These are phyloP conservation scores for Diplodia sapinea DNA, from an alignment of 2,329 filamentous ascomycete species.

Conservation along the genomic window DNA sequence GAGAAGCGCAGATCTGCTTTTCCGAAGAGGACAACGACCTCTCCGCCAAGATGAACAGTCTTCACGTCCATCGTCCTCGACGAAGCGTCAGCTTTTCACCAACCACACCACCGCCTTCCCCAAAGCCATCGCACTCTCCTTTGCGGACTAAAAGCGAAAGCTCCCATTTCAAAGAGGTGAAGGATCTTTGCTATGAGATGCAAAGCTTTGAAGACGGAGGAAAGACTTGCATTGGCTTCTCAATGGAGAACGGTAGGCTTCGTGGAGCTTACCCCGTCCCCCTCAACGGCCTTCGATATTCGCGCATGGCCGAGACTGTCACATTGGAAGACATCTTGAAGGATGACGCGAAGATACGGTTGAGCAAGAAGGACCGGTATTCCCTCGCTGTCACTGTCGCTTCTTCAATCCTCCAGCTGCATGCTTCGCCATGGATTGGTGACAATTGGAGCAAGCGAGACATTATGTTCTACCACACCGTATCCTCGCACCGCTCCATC, in stretches of 20 bases:
- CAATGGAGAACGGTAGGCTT: slow-evolving; percentile 41
- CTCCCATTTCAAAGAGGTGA: slow-evolving; percentile 39
- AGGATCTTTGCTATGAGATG: slow-evolving; percentile 35
- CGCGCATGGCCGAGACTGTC: slow-evolving; percentile 35
- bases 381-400: slow-evolving; percentile 46
- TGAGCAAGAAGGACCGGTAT: slow-evolving; percentile 46
- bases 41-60: slow-evolving; percentile 10
- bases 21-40: slow-evolving; percentile 40
- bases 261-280: slow-evolving; percentile 41
- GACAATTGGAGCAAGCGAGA: slow-evolving; percentile 45
- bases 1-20: slow-evolving; percentile 44
- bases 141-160: neutral
- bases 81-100: slow-evolving; percentile 44
- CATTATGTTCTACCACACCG: slow-evolving; percentile 43
- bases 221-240: slow-evolving; percentile 43
- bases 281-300: slow-evolving; percentile 26
- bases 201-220: neutral
- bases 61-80: neutral
- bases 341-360: slow-evolving; percentile 35
- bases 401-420: slow-evolving; percentile 45
- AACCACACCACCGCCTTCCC: slow-evolving; percentile 36
- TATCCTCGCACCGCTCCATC: slow-evolving; percentile 34
- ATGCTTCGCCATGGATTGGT: slow-evolving; percentile 46
- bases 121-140: slow-evolving; percentile 30
- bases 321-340: slow-evolving; percentile 43